A percentile compares a stretch with the other conserved stretches of the same genome.
These are phyloP conservation scores for Nidula microcarpa DNA, from an alignment of 768 basidiomycete species.

Conservation along the genomic window DNA sequence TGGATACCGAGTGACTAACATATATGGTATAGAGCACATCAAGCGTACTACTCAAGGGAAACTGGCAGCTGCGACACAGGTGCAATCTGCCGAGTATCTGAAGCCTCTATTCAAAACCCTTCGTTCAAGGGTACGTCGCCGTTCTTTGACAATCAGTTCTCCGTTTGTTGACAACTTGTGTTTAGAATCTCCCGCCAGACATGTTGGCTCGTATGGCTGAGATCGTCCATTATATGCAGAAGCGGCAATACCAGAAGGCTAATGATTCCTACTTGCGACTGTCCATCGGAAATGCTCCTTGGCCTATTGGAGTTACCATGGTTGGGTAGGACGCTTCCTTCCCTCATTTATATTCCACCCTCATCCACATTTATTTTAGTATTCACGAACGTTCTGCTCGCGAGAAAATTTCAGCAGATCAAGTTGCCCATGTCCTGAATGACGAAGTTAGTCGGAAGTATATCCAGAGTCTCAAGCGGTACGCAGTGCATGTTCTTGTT, in stretches of 20 bases:
- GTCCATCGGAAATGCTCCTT: slow-evolving; percentile 97
- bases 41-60: slow-evolving; percentile 91
- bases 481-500: slow-evolving; percentile 8
- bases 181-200: slow-evolving; percentile 74
- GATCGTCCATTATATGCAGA: slow-evolving; percentile 96
- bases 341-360: slow-evolving; percentile 1
- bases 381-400: slow-evolving; percentile 98
- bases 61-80: slow-evolving; percentile 90
- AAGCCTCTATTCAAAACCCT: slow-evolving; percentile 94
- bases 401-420: slow-evolving; percentile 96
- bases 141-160: not conserved
- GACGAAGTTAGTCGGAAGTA: slow-evolving; percentile 99
- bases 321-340: slow-evolving; percentile 68
- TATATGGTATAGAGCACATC: slow-evolving; percentile 56
- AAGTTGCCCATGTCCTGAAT: slow-evolving; percentile 97
- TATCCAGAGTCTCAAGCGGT: slow-evolving; percentile 96
- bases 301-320: slow-evolving; percentile 99
- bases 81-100: slow-evolving; percentile 93
- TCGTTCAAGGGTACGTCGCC: slow-evolving; percentile 70
- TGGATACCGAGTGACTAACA: no score
- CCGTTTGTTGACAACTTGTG: not conserved
- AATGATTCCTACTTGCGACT: slow-evolving; percentile 97
- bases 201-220: slow-evolving; percentile 86
- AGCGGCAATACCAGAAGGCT: slow-evolving; percentile 89
- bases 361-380: slow-evolving; percentile 32